Evolutionary conservation across 2,329 filamentous ascomycete genomes (phyloP).

Genomic region (Talaromyces sp.): DNA sequence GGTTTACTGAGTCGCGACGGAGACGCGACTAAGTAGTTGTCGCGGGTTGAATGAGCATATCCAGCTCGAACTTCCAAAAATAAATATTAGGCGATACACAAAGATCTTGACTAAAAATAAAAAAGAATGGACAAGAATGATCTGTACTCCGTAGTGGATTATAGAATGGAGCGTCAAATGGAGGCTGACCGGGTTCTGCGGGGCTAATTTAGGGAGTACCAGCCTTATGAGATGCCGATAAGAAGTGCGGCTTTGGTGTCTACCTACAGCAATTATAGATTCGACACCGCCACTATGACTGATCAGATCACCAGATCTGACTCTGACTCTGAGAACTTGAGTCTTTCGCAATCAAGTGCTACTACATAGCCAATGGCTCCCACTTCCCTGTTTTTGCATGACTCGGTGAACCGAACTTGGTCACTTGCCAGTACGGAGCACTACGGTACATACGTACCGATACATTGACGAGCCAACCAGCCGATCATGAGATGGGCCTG

Average conservation of each 20-base stretch:
- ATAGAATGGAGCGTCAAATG: not conserved
- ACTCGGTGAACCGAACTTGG: not conserved
- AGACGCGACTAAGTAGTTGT: constrained; percentile 24
- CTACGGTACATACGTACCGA: not conserved
- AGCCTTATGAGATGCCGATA: constrained; percentile 6
- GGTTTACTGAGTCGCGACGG: constrained; percentile 21
- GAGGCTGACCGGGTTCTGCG: constrained; percentile 10
- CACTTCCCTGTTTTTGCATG: not conserved
- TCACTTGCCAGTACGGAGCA: not conserved
- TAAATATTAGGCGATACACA: not conserved
- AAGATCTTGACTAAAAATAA: not conserved
- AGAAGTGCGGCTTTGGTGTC: too few relatives aligned
- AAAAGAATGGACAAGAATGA: not conserved
- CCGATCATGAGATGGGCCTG: constrained; percentile 4
- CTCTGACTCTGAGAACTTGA: not conserved
- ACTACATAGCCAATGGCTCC: not conserved
- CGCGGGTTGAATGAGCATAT: constrained; percentile 28
- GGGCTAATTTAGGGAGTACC: constrained; percentile 10
- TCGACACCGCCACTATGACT: constrained; percentile 7
- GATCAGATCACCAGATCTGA: constrained; percentile 3
- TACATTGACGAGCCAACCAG: not conserved
- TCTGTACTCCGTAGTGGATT: not conserved
- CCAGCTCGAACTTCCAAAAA: not conserved
- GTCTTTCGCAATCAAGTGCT: not conserved
- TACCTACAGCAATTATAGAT: too few relatives aligned